A percentile compares a stretch with the other conserved stretches of the same genome.
These are phyloP conservation scores for Westerdykella ornata DNA, from an alignment of 2,329 filamentous ascomycete species.

Conservation along the genomic window DNA sequence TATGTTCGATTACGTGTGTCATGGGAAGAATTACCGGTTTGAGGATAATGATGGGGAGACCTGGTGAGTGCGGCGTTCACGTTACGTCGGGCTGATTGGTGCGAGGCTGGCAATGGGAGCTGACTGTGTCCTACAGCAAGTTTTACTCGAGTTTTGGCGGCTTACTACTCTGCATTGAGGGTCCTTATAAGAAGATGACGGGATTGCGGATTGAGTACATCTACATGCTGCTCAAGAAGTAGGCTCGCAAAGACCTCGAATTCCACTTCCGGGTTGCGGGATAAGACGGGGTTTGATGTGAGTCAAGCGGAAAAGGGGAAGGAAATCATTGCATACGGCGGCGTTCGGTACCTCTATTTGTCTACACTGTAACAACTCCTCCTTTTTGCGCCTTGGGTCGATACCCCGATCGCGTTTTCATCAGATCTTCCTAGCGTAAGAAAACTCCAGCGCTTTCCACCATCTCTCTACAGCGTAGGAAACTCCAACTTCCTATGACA, in stretches of 20 bases:
- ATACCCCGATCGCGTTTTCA: too few species aligned
- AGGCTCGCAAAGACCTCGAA: slow-evolving; percentile 4
- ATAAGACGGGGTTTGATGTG: not conserved
- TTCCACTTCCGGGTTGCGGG: too few species aligned
- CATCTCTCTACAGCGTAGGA: slow-evolving; percentile 41
- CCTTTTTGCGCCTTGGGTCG: too few species aligned
- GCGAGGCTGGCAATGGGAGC: slow-evolving; percentile 6
- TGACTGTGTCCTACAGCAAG: slow-evolving; percentile 55
- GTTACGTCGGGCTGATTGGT: too few species aligned
- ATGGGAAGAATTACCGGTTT: slow-evolving; percentile 84
- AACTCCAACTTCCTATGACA: slow-evolving; percentile 77
- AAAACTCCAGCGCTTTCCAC: not conserved
- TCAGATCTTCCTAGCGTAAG: too few species aligned
- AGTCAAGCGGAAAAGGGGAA: not conserved
- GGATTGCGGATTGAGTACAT: slow-evolving; percentile 87
- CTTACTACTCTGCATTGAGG: slow-evolving; percentile 80
- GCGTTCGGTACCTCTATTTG: too few species aligned
- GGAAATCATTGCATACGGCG: not conserved
- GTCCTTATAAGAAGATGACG: slow-evolving; percentile 92
- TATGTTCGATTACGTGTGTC: slow-evolving; percentile 80
- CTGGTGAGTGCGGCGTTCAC: slow-evolving; percentile 57
- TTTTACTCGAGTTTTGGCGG: slow-evolving; percentile 93
- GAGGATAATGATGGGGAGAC: slow-evolving; percentile 76
- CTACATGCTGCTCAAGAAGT: slow-evolving; percentile 93
- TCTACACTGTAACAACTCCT: too few species aligned